Evolutionary conservation across 2,329 filamentous ascomycete genomes (phyloP), one percentile per base, ranked within the genome.

Genomic region (Pseudogymnoascus sp.): DNA sequence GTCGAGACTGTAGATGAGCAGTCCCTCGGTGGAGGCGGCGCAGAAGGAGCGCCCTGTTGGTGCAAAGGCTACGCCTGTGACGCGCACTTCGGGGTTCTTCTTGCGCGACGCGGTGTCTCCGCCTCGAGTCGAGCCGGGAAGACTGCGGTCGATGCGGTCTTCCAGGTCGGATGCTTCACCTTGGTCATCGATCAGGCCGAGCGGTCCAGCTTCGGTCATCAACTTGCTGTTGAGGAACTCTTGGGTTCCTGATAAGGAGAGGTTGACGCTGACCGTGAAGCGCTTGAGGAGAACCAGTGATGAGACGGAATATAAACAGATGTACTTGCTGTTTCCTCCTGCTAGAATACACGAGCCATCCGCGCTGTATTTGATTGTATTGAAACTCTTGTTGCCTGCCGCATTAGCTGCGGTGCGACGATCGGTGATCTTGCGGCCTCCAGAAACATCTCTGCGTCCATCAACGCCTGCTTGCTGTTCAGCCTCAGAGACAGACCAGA

Each of bases 321-420:
- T 97, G 74, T 96, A 97, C 77, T 99, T 99, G 85, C 91, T 97
- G 79, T 94, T 96, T 32, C 94, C 94, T 57, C 85, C 92, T 0
- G 93, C 94, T 39, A 99, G 79, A 9, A 99, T 79, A 68, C 94
- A 97, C 64, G 85, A 89, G 11, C 94, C 94, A 71, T 99, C 94
- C 1, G 90, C 88, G 72, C 91, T 96, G 76, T 97, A 99, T 60
- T 84, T 85, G 66, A 99, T 89, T 6, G 88, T 89, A 69, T 83
- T 87, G 77, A 96, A 99, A 66, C 85, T 88, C 73, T 99, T 99
- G 41, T 90, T 96, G 37, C 91, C 91, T 1, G 91, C 83, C 2
- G 89, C 87, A 69, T 96, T 97, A 50, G 94, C 94, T 2, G 94
- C 94, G 2, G 92, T 96, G 63, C 91, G 82, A 57, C 94, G 88